Percentiles rank a stretch among this genome's conserved stretches.
Conservation (phyloP, 2,329 filamentous ascomycete genomes). For the Scytalidium lignicola region DNA sequence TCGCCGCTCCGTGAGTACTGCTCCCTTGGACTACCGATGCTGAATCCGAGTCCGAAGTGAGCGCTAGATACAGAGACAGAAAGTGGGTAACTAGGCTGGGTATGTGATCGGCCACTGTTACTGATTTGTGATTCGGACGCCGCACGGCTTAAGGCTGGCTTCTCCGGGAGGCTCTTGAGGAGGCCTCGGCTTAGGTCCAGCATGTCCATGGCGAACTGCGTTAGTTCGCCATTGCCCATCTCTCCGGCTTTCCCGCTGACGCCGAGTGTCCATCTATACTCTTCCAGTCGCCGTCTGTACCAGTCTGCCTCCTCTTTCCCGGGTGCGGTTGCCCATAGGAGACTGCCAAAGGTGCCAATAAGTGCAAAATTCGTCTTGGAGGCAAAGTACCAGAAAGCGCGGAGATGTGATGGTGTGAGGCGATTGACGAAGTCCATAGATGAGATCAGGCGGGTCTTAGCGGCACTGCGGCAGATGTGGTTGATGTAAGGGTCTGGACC, state of each 20-base stretch:
- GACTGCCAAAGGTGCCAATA: slow-evolving; percentile 87
- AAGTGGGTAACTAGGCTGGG: not conserved
- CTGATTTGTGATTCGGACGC: slow-evolving; percentile 13
- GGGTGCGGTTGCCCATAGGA: slow-evolving; percentile 85
- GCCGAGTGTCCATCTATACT: slow-evolving; percentile 91
- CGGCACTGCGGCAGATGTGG: slow-evolving; percentile 88
- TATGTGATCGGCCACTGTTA: not conserved
- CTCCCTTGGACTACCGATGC: not conserved
- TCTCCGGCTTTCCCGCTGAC: slow-evolving; percentile 64
- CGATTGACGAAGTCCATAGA: slow-evolving; percentile 98
- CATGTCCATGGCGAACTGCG: slow-evolving; percentile 72
- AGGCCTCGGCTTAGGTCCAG: slow-evolving; percentile 67
- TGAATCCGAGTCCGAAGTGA: not conserved
- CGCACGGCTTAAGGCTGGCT: slow-evolving; percentile 58
- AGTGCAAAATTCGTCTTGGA: slow-evolving; percentile 89
- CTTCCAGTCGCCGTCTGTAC: slow-evolving; percentile 77
- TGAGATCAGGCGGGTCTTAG: slow-evolving; percentile 88
- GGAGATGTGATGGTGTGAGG: slow-evolving; percentile 76
- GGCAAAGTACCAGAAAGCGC: slow-evolving; percentile 90
- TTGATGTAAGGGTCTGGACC: slow-evolving; percentile 73
- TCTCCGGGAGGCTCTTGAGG: slow-evolving; percentile 65
- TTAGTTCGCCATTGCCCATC: slow-evolving; percentile 37
- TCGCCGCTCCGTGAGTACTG: slow-evolving; percentile 13
- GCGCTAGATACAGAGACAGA: not conserved
- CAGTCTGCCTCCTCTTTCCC: slow-evolving; percentile 87